These are phyloP conservation scores for Asparagopsis taxiformis DNA, from an alignment of 31 red algal genomes.

Conservation along the genomic window DNA sequence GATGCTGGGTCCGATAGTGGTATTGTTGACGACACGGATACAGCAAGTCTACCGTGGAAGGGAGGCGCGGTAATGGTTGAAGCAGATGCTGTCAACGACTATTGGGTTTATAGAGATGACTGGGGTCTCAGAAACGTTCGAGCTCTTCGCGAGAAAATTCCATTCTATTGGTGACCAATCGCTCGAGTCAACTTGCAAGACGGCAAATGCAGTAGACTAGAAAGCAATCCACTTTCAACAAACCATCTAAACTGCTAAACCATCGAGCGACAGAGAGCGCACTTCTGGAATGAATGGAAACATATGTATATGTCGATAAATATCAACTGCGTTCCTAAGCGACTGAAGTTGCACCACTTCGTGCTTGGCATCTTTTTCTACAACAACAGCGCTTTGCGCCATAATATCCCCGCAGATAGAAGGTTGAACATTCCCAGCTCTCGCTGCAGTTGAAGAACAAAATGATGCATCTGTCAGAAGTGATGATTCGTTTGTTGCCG, in stretches of 20 bases:
- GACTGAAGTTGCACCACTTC: neutral
- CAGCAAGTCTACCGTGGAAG: constrained; percentile 66
- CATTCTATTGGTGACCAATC: constrained; percentile 62
- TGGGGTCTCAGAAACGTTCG: constrained; percentile 51
- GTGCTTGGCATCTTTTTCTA: neutral
- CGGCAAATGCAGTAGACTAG: no score
- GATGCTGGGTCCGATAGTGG: constrained; percentile 47
- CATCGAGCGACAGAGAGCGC: neutral
- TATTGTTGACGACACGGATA: constrained; percentile 66
- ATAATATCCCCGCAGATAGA: constrained; percentile 1
- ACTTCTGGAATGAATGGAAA: constrained; percentile 9
- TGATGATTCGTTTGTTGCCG: neutral
- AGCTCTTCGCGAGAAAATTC: constrained; percentile 50
- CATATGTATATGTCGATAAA: constrained; percentile 9
- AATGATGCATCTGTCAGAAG: neutral
- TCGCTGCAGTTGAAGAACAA: neutral
- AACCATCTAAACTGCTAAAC: no score
- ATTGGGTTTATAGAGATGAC: constrained; percentile 71
- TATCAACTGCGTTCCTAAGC: neutral
- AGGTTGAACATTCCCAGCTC: constrained; percentile 2
- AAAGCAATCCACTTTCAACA: no score
- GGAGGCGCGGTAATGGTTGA: constrained; percentile 75
- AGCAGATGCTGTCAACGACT: constrained; percentile 62
- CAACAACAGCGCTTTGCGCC: neutral
- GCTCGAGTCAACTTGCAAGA: no score